Evolutionary conservation across 2,329 filamentous ascomycete genomes (phyloP).

Genomic region (Sarocladium strictum): DNA sequence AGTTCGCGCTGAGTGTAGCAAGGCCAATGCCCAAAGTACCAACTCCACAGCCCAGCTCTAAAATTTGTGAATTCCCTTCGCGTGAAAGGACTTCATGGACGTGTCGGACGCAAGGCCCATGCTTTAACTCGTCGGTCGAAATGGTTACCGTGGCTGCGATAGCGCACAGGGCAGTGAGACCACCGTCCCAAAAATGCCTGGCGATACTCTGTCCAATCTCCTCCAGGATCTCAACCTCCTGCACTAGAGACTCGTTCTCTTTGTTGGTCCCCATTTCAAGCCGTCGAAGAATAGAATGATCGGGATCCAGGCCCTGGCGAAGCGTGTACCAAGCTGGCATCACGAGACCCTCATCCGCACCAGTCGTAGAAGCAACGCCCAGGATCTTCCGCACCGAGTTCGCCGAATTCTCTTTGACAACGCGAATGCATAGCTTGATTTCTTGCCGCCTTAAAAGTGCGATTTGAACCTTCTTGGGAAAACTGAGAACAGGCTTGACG

Average conservation of each 20-base stretch:
- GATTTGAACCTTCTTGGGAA: conserved; percentile 17
- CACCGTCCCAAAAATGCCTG: conserved; percentile 54
- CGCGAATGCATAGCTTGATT: conserved; percentile 13
- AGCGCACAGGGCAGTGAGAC: conserved; percentile 36
- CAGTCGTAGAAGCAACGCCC: conserved; percentile 9
- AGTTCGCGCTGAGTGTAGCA: conserved; percentile 26
- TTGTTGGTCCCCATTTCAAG: conserved; percentile 20
- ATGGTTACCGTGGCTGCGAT: conserved; percentile 23
- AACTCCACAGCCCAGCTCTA: conserved; percentile 53
- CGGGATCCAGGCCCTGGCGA: conserved; percentile 1
- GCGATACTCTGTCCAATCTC: conserved; percentile 56
- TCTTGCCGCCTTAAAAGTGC: conserved; percentile 15
- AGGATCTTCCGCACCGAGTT: neutral
- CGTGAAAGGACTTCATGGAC: conserved; percentile 24
- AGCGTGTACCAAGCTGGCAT: conserved; percentile 37
- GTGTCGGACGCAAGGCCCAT: conserved; percentile 21
- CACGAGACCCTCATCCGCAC: conserved; percentile 28
- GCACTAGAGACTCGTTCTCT: conserved; percentile 13
- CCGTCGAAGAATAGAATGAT: conserved; percentile 23
- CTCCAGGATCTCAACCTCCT: conserved; percentile 41
- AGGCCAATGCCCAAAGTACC: conserved; percentile 49
- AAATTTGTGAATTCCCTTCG: conserved; percentile 29
- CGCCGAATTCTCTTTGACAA: neutral
- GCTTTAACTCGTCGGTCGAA: conserved; percentile 20
- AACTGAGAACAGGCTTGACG: conserved; percentile 26